Evolutionary conservation across 2,329 filamentous ascomycete genomes (phyloP), one percentile per base, ranked within the genome.

Genomic region (Tolypocladium guangdongense): DNA sequence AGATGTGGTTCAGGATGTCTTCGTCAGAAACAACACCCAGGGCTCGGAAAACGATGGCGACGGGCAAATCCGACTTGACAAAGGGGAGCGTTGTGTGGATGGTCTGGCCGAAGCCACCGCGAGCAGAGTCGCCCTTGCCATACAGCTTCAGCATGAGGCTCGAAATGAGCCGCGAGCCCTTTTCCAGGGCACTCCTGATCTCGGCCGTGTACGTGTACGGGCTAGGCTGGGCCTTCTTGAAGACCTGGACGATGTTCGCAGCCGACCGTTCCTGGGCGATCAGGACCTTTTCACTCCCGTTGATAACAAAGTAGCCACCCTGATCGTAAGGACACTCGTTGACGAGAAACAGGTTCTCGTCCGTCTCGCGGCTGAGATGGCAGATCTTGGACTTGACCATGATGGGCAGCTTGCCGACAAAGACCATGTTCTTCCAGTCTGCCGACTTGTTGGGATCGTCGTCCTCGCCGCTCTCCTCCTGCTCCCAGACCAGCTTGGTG

Each of bases 261-360:
- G 93, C 93, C 67, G 91, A 96, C 57, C 93, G 87, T 71, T 99
- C 93, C 69, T 99, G 93, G 1, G 93, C 93, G 63, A 99, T 99
- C 61, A 99, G 75, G 24, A 99, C 93, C 78, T 99, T 99, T 68
- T 99, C 93, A 71, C 89, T 95, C 45, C 93, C 93, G 73, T 99
- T 99, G 78, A 99, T 99, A 63, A 99, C 90, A 66, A 99, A 99
- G 72, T 99, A 99, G 60, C 93, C 93, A 61, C 93, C 93, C 66
- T 96, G 93, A 65, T 99, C 93, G 69, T 96, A 99, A 0, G 93
- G 93, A 61, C 93, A 99, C 72, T 99, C 93, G 66, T 96, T 96
- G 70, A 95, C 85, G 48, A 88, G 79, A 68, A 95, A 97, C 2
- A 99, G 78, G 50, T 88, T 86, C 52, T 93, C 86, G 59, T 97